Evolutionary conservation across 768 basidiomycete genomes (phyloP).

Genomic region (Cantharellus anzutake): DNA sequence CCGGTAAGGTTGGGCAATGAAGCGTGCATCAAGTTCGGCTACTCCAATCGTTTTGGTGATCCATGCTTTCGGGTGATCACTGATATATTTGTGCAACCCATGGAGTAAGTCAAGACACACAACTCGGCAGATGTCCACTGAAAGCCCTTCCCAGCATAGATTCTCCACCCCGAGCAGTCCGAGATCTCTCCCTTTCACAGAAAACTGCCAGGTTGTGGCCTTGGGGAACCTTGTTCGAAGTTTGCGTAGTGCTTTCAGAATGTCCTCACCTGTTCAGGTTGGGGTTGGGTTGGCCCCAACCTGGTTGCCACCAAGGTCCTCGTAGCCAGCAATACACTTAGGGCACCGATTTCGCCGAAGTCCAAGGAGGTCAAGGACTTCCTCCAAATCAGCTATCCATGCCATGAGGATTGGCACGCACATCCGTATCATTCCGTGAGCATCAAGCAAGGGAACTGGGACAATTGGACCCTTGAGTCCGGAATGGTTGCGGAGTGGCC

Average conservation of each 20-base stretch:
- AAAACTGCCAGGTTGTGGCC: conserved; percentile 26
- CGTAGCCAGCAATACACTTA: conserved; percentile 1
- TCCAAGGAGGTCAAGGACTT: conserved; percentile 6
- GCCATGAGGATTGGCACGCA: conserved; percentile 23
- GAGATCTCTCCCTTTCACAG: not conserved
- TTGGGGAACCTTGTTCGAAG: conserved; percentile 14
- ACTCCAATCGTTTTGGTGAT: not conserved
- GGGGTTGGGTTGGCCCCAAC: not conserved
- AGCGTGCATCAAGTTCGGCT: not conserved
- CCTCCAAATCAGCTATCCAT: conserved; percentile 8
- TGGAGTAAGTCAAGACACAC: not conserved
- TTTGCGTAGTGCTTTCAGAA: not conserved
- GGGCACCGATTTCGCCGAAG: conserved; percentile 5
- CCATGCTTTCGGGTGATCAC: not conserved
- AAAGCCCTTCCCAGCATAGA: not conserved
- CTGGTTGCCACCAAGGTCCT: not conserved
- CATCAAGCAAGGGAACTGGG: too few relatives aligned
- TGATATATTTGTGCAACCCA: not conserved
- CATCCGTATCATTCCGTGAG: conserved; percentile 18
- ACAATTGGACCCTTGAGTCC: too few relatives aligned
- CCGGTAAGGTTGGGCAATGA: not conserved
- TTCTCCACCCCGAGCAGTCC: not conserved
- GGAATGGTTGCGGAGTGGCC: too few relatives aligned
- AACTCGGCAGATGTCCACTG: not conserved
- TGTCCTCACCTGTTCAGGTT: not conserved